Evolutionary conservation across 805 yeast genomes (phyloP).

Genomic region (Diddensiella caesifluorescens): DNA sequence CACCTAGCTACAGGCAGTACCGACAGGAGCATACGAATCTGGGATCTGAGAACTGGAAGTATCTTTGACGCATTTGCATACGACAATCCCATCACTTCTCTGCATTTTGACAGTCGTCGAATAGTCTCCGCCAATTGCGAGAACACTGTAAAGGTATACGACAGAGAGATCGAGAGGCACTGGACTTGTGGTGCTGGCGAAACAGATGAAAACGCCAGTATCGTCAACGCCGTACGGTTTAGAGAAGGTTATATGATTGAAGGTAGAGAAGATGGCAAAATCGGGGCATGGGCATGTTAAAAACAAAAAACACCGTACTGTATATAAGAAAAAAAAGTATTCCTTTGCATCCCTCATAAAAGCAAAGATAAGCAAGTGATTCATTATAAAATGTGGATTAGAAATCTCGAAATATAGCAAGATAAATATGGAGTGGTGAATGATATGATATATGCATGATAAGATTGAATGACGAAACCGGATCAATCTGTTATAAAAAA

Average conservation of each 20-base stretch:
- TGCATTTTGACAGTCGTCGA: conserved; percentile 55
- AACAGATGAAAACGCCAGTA: conserved; percentile 28
- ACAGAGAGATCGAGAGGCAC: conserved; percentile 49
- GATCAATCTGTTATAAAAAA: no score
- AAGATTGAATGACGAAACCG: no score
- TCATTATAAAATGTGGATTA: no score
- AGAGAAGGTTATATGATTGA: conserved; percentile 63
- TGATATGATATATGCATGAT: no score
- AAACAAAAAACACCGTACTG: no score
- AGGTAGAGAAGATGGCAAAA: conserved; percentile 54
- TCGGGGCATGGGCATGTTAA: conserved; percentile 57
- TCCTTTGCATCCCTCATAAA: no score
- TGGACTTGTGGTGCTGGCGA: conserved; percentile 47
- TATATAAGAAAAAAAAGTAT: no score
- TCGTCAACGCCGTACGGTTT: conserved; percentile 43
- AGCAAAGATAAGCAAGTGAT: no score
- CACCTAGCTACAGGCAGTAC: conserved; percentile 58
- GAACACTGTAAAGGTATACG: conserved; percentile 49
- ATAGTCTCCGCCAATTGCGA: conserved; percentile 52
- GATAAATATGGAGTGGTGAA: no score
- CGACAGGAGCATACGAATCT: conserved; percentile 59
- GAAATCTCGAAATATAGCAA: no score
- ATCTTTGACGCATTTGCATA: conserved; percentile 58
- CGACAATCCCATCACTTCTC: conserved; percentile 47
- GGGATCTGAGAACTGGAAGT: conserved; percentile 70